These are phyloP conservation scores for Hymenoscyphus albidus DNA, from an alignment of 2,329 filamentous ascomycete genomes.

Conservation along the genomic window DNA sequence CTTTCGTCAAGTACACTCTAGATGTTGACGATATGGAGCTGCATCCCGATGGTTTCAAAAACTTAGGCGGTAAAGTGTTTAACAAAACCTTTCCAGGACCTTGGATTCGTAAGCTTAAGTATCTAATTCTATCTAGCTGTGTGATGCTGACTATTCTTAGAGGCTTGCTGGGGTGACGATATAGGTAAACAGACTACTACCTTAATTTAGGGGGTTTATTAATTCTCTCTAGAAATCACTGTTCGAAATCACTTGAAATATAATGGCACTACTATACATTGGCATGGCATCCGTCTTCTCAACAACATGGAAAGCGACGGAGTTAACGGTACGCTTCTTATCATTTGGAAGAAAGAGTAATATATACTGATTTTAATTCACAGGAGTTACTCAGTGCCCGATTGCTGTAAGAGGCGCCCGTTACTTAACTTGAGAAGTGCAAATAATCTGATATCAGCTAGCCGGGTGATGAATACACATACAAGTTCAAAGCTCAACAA, in stretches of 20 bases:
- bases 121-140: background rate
- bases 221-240: conserved; percentile 7
- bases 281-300: conserved; percentile 44
- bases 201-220: background rate
- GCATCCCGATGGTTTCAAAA: background rate
- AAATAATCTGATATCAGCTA: background rate
- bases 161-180: conserved; percentile 16
- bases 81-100: conserved; percentile 14
- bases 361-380: background rate
- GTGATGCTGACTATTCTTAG: background rate
- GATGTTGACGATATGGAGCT: conserved; percentile 8
- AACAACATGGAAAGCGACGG: conserved; percentile 11
- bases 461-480: conserved; percentile 11
- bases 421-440: background rate
- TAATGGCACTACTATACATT: conserved; percentile 48
- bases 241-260: conserved; percentile 18
- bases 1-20: conserved; percentile 4
- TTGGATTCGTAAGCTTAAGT: conserved; percentile 11
- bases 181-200: conserved; percentile 2
- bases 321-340: conserved; percentile 1
- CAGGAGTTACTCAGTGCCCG: conserved; percentile 12
- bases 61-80: conserved; percentile 12
- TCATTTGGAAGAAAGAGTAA: background rate
- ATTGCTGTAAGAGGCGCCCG: conserved; percentile 5
- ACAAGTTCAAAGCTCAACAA: conserved; percentile 18